Conservation (phyloP, 2,329 filamentous ascomycete genomes). For the Sporothrix sp. region DNA sequence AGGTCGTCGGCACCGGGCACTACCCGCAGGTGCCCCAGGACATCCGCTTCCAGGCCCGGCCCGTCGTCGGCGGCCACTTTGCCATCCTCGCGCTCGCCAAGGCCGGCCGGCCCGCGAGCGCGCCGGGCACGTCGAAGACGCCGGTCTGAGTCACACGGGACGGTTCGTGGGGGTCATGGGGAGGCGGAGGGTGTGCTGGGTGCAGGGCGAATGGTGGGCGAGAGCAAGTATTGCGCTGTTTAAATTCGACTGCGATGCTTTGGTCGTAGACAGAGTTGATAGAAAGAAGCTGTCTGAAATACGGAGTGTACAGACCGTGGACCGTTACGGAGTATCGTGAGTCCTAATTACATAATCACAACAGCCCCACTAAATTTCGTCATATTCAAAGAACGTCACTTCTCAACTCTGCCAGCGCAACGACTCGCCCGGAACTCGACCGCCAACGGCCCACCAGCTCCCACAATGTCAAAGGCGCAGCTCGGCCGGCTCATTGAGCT, state of each 20-base stretch:
- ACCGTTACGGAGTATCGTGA: no score
- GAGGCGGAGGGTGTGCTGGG: background rate
- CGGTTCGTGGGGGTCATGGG: background rate
- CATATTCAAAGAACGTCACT: no score
- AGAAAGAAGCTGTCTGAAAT: no score
- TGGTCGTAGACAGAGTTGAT: no score
- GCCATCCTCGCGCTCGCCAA: conserved; percentile 49
- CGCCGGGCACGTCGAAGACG: background rate
- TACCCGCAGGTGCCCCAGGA: conserved; percentile 40
- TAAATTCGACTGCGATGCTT: no score
- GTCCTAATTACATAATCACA: no score
- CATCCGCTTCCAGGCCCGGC: conserved; percentile 57
- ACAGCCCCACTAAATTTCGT: no score
- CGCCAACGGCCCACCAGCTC: no score
- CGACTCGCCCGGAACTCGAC: background rate
- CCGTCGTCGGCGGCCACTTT: conserved; percentile 64
- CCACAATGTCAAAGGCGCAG: conserved; percentile 56
- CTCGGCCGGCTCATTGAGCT: conserved; percentile 73
- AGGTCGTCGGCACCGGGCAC: conserved; percentile 51
- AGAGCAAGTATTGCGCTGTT: background rate
- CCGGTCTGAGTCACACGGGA: background rate
- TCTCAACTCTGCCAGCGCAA: background rate
- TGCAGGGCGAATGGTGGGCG: background rate
- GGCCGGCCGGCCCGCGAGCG: background rate
- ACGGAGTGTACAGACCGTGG: no score